These are phyloP conservation scores for Aspergillus fumigatiaffinis DNA, from an alignment of 2,329 filamentous ascomycete genomes.

Conservation along the genomic window DNA sequence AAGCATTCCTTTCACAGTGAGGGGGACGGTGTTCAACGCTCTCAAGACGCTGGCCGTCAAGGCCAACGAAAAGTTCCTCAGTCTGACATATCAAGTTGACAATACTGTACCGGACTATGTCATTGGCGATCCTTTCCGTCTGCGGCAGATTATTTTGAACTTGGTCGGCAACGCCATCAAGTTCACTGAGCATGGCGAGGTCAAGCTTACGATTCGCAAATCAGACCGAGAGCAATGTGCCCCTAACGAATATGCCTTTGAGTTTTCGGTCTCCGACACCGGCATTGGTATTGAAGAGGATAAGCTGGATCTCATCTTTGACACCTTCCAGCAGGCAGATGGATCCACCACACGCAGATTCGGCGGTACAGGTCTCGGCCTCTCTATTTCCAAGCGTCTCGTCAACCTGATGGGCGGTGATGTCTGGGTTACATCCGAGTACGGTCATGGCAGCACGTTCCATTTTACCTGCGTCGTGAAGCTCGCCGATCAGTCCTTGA, in stretches of 20 bases:
- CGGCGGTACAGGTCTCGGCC: slow-evolving; percentile 85
- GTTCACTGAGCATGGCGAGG: slow-evolving; percentile 94
- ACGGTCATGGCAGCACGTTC: slow-evolving; percentile 88
- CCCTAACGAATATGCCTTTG: slow-evolving; percentile 80
- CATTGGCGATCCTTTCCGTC: slow-evolving; percentile 90
- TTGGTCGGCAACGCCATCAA: slow-evolving; percentile 98
- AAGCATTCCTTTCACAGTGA: slow-evolving; percentile 91
- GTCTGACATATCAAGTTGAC: slow-evolving; percentile 89
- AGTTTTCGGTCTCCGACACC: slow-evolving; percentile 93
- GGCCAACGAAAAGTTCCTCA: slow-evolving; percentile 91
- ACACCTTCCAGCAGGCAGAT: slow-evolving; percentile 98
- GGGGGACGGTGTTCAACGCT: slow-evolving; percentile 94
- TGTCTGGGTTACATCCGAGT: slow-evolving; percentile 92
- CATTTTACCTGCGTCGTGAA: slow-evolving; percentile 94
- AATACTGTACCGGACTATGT: slow-evolving; percentile 92
- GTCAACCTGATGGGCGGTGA: slow-evolving; percentile 96
- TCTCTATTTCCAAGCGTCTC: slow-evolving; percentile 91
- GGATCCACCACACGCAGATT: slow-evolving; percentile 95
- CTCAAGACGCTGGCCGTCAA: slow-evolving; percentile 96
- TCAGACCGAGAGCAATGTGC: slow-evolving; percentile 62
- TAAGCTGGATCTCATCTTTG: slow-evolving; percentile 95
- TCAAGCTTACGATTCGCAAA: slow-evolving; percentile 85
- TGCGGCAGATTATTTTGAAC: slow-evolving; percentile 95
- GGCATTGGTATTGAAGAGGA: slow-evolving; percentile 95
- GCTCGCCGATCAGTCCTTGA: slow-evolving; percentile 73